Evolutionary conservation across 2,329 filamentous ascomycete genomes (phyloP).

Genomic region (Colletotrichum higginsianum): DNA sequence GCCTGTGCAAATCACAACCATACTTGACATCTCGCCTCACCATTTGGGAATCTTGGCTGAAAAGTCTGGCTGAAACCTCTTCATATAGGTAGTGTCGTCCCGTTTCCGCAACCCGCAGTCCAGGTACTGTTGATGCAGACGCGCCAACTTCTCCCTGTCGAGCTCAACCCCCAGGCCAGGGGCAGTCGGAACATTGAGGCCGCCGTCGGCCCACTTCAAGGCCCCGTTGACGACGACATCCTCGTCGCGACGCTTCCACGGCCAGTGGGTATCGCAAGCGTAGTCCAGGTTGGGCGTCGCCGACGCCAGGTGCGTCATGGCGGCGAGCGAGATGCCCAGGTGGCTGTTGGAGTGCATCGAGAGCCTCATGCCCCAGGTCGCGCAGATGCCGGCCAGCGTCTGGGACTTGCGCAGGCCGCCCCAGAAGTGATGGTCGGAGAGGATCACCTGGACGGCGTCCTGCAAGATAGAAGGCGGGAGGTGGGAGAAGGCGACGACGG

Average conservation of each 20-base stretch:
- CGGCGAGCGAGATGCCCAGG: conserved; percentile 58
- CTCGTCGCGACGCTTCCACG: conserved; percentile 60
- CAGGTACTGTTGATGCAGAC: conserved; percentile 56
- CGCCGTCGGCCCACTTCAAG: conserved; percentile 55
- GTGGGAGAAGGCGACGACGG: conserved; percentile 58
- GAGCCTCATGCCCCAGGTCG: conserved; percentile 57
- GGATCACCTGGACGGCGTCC: conserved; percentile 57
- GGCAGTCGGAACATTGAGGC: conserved; percentile 51
- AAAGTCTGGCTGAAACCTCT: conserved; percentile 53
- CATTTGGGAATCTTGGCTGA: conserved; percentile 53
- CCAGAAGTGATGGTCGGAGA: conserved; percentile 62
- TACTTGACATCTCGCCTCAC: conserved; percentile 37
- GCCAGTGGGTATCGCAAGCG: conserved; percentile 61
- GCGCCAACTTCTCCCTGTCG: conserved; percentile 53
- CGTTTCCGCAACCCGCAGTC: conserved; percentile 54
- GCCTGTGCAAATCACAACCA: neutral
- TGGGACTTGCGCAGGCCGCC: conserved; percentile 59
- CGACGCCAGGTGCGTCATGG: conserved; percentile 60
- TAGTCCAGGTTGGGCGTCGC: conserved; percentile 59
- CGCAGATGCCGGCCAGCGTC: conserved; percentile 54
- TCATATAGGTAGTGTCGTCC: conserved; percentile 57
- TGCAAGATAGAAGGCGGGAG: conserved; percentile 56
- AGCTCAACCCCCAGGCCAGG: conserved; percentile 57
- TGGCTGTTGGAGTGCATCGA: conserved; percentile 62
- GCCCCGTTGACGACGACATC: conserved; percentile 57